A percentile compares a stretch with the other conserved stretches of the same genome.
These are phyloP conservation scores for Corniculantispora saksenae DNA, from an alignment of 2,329 filamentous ascomycete genomes.

Conservation along the genomic window DNA sequence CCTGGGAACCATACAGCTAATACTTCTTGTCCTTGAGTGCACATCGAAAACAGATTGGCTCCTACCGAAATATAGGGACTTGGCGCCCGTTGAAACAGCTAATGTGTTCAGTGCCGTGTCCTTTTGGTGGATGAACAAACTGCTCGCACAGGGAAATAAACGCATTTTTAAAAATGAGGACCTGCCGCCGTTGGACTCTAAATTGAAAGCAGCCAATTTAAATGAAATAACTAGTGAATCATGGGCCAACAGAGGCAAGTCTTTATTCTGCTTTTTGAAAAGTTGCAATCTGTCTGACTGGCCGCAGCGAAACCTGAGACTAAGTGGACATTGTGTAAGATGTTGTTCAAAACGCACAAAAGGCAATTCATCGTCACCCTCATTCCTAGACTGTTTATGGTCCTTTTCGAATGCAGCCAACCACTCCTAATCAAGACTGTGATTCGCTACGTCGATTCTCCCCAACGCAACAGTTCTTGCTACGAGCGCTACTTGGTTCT, in stretches of 20 bases:
- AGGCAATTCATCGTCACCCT: constrained; percentile 27
- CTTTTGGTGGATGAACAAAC: constrained; percentile 18
- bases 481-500: constrained; percentile 34
- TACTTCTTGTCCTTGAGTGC: constrained; percentile 11
- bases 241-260: constrained; percentile 7
- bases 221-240: neutral
- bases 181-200: constrained; percentile 8
- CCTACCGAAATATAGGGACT: neutral
- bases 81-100: constrained; percentile 10
- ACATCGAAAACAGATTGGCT: neutral
- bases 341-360: constrained; percentile 5
- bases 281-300: neutral
- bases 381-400: constrained; percentile 39
- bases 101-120: constrained; percentile 1
- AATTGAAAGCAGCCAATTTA: neutral
- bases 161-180: constrained; percentile 9
- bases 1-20: neutral
- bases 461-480: constrained; percentile 34
- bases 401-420: constrained; percentile 43
- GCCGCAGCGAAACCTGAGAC: constrained; percentile 4
- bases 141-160: constrained; percentile 11
- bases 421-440: constrained; percentile 40
- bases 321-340: neutral
- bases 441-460: constrained; percentile 39
- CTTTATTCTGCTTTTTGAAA: neutral